Evolutionary conservation across 345 rosid genomes (phyloP), one percentile per base, ranked within the genome.

Genomic region (Eucalyptus microcorys): DNA sequence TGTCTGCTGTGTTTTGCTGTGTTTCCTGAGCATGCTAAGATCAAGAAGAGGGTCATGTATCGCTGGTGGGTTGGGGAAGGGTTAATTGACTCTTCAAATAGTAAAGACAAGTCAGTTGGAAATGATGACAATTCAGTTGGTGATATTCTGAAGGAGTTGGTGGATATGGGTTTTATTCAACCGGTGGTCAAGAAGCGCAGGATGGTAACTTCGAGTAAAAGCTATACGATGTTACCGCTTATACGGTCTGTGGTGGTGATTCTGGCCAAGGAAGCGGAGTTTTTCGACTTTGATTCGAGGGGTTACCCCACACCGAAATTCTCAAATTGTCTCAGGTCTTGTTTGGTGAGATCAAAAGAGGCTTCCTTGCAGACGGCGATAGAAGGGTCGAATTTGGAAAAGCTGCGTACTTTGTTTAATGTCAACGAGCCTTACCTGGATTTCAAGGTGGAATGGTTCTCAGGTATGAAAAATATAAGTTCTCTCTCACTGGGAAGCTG

Each of bases 401-500:
- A 76, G 84, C 84, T 76, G 84, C 84, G 26, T 40, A 87, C 92
- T 19, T 83, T 92, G 81, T 90, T 93, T 89, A 93, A 92, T 88
- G 68, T 92, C 32, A 89, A 55, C 22, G 83, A 90, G 87, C 22
- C 83, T 24, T 89, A 87, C 88, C 92, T 90, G 47, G 88, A 88
- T 59, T 91, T 93, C 16, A 88, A 49, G 43, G 26, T 7, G 14
- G 92, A 90, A 11, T 90, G 87, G 87, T 84, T 94, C 34, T 43
- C 81, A 15, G 92, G 90, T 66, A 89, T 92, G 89, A 89, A 40
- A 52, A 80, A 37, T 8, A 34, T 93, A 30, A 53, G 24, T 2
- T 92, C 90, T 90, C 92, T 94, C 13, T 88, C 91, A 42, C 88
- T 94, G 40, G 95, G 95, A 45, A 57, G 88, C 88, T 93, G 95